Percentiles rank a stretch among this genome's conserved stretches.
These are phyloP conservation scores for Astragalus glycyphyllos DNA, from an alignment of 306 rosid genomes.

Conservation along the genomic window DNA sequence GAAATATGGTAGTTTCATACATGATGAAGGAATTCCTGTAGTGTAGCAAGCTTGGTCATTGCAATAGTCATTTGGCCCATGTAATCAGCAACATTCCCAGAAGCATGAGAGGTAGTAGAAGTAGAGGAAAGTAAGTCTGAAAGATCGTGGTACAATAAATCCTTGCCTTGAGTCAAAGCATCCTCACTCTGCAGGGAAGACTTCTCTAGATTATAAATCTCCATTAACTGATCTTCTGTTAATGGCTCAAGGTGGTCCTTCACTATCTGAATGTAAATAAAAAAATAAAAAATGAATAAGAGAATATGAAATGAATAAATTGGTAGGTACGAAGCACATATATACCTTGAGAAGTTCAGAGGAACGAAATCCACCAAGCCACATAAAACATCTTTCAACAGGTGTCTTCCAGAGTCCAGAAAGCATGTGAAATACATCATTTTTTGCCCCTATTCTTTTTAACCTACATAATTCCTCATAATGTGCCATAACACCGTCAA, in stretches of 20 bases:
- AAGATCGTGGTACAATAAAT: constrained; percentile 72
- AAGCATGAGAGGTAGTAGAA: constrained; percentile 41
- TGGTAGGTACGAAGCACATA: background rate
- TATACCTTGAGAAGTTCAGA: constrained; percentile 83
- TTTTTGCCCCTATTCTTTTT: constrained; percentile 73
- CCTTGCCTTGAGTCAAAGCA: constrained; percentile 84
- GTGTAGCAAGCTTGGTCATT: constrained; percentile 70
- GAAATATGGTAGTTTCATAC: constrained; percentile 30
- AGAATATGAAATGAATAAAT: background rate
- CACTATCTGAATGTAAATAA: constrained; percentile 60
- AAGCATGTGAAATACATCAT: constrained; percentile 78
- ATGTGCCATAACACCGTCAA: constrained; percentile 73
- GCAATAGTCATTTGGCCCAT: constrained; percentile 95
- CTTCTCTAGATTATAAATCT: constrained; percentile 66
- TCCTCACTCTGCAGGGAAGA: constrained; percentile 83
- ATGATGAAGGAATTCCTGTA: constrained; percentile 70
- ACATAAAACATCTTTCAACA: constrained; percentile 78
- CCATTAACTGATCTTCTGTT: constrained; percentile 82
- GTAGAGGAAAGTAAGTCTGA: constrained; percentile 67
- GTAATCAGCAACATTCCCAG: constrained; percentile 79
- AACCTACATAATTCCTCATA: constrained; percentile 75
- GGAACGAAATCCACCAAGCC: constrained; percentile 90
- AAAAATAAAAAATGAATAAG: background rate
- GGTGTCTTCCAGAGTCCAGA: constrained; percentile 87
- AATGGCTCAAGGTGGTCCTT: constrained; percentile 79